Conservation (phyloP, 2,329 filamentous ascomycete species). For the Alternaria alternata region DNA sequence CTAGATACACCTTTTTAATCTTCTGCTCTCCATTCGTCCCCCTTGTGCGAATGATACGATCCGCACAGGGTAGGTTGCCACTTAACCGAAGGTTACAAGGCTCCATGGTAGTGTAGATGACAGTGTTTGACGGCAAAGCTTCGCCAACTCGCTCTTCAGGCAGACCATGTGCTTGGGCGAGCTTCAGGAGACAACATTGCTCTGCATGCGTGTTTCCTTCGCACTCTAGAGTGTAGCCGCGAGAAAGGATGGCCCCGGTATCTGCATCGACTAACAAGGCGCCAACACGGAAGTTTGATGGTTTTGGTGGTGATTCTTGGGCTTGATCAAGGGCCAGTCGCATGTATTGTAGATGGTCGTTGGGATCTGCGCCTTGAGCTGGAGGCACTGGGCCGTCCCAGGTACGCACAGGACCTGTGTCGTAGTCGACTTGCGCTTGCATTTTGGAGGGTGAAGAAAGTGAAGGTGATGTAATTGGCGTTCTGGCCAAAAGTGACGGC, state of each 20-base stretch:
- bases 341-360: slow-evolving; percentile 63
- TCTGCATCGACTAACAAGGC: slow-evolving; percentile 77
- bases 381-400: slow-evolving; percentile 33
- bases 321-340: slow-evolving; percentile 78
- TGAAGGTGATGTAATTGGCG: slow-evolving; percentile 15
- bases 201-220: slow-evolving; percentile 96
- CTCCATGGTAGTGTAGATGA: slow-evolving; percentile 93
- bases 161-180: slow-evolving; percentile 51
- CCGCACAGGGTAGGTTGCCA: slow-evolving; percentile 78
- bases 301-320: slow-evolving; percentile 79
- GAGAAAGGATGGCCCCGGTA: slow-evolving; percentile 70
- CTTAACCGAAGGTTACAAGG: slow-evolving; percentile 78
- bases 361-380: slow-evolving; percentile 29
- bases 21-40: slow-evolving; percentile 58
- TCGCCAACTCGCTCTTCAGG: slow-evolving; percentile 64
- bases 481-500: slow-evolving; percentile 1
- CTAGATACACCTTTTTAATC: slow-evolving; percentile 83
- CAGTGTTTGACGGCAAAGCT: slow-evolving; percentile 62
- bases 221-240: slow-evolving; percentile 90
- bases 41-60: slow-evolving; percentile 71
- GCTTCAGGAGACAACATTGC: slow-evolving; percentile 87
- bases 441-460: slow-evolving; percentile 25
- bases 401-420: slow-evolving; percentile 25
- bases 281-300: slow-evolving; percentile 93
- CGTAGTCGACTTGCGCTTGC: slow-evolving; percentile 29